Conservation (phyloP, 1,284 basidiomycete species). For the Pseudozyma tsukubaensis region DNA sequence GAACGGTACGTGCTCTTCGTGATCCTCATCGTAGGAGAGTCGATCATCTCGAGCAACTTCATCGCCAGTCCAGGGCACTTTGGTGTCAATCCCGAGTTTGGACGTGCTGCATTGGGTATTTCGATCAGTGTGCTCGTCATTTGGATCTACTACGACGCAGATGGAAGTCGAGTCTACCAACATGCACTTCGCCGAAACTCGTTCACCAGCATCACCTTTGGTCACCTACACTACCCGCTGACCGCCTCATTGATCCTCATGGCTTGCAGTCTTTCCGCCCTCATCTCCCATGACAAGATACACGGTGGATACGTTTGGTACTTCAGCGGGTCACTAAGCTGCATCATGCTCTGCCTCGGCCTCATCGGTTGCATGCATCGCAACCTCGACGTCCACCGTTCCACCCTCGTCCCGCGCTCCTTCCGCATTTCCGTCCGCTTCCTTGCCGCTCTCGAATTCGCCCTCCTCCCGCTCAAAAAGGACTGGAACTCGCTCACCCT, state of each 20-base stretch:
- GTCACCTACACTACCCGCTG: slow-evolving; percentile 65
- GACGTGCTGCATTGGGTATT: slow-evolving; percentile 58
- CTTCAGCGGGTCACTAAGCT: slow-evolving; percentile 52
- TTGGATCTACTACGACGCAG: slow-evolving; percentile 64
- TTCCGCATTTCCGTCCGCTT: slow-evolving; percentile 54
- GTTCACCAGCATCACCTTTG: slow-evolving; percentile 61
- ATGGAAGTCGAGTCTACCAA: slow-evolving; percentile 62
- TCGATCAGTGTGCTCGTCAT: slow-evolving; percentile 60
- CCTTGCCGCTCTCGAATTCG: slow-evolving; percentile 44
- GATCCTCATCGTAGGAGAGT: slow-evolving; percentile 64
- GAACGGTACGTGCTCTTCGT: slow-evolving; percentile 60
- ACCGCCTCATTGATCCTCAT: slow-evolving; percentile 61
- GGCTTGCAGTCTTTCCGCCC: slow-evolving; percentile 40
- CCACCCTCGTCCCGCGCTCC: slow-evolving; percentile 53
- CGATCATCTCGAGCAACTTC: slow-evolving; percentile 52
- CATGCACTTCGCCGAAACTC: slow-evolving; percentile 66
- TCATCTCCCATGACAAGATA: slow-evolving; percentile 42
- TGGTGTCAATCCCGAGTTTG: slow-evolving; percentile 52
- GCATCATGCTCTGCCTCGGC: slow-evolving; percentile 51
- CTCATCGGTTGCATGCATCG: slow-evolving; percentile 61
- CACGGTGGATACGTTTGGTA: slow-evolving; percentile 58
- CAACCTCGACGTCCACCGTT: slow-evolving; percentile 54
- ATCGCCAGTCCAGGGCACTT: slow-evolving; percentile 29
- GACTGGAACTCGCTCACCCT: slow-evolving; percentile 52
- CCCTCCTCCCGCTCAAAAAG: slow-evolving; percentile 50